Evolutionary conservation across 768 basidiomycete genomes (phyloP), one percentile per base, ranked within the genome.

Genomic region (Atractiella rhizophila): DNA sequence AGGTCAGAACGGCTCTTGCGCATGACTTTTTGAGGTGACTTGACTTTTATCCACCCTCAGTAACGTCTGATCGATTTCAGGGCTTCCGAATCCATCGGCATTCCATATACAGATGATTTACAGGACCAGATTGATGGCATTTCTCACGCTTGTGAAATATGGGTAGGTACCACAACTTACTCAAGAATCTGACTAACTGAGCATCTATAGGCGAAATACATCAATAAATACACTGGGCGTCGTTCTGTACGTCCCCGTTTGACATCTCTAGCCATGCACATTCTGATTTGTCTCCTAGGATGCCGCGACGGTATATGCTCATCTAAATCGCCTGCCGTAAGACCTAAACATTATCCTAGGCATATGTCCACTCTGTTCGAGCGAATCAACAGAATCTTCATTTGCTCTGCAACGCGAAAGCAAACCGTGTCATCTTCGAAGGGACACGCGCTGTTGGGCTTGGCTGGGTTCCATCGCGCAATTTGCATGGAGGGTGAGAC

Each of bases 381-480:
- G 72, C 74, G 49, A 57, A 66, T 29, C 74, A 76, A 57, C 61
- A 51, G 52, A 76, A 75, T 60, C 62, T 76, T 18, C 73, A 64
- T 61, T 59, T 76, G 34, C 68, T 70, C 55, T 67, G 65, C 42
- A 74, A 74, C 52, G 62, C 73, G 7, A 68, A 68, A n/a, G 73
- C 70, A 15, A 67, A 65, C 6, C 68, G 74, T 23, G 71, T 76
- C 44, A 68, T 76, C 45, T 76, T 76, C 51, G 74, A 75, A 50
- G 74, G 69, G 37, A 68, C 61, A 50, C 75, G 69, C 58, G 73
- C 74, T 28, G 71, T 75, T 47, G 73, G 74, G 12, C 71, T 74
- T 18, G 70, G 70, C 3, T 75, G 73, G 45, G 72, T 74, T 34
- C 70, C 70, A 4, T 59, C 71, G 4, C 63, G 69, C 53, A 71